Percentiles rank a stretch among this genome's conserved stretches.
These are phyloP conservation scores for Fomes fomentarius DNA, from an alignment of 1,284 basidiomycete genomes.

Conservation along the genomic window DNA sequence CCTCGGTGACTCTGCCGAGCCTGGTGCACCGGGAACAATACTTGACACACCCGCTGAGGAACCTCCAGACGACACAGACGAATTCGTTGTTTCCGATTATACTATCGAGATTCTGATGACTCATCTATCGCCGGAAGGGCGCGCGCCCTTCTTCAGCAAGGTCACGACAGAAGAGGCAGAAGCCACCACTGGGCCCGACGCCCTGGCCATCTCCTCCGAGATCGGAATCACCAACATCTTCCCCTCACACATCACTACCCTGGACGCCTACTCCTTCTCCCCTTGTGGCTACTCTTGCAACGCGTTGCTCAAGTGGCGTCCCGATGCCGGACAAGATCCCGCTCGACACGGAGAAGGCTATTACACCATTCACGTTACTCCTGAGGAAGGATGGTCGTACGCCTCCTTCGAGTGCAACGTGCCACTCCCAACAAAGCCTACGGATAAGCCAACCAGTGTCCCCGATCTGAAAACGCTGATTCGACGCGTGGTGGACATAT, in stretches of 20 bases:
- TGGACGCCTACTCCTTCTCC: conserved; percentile 94
- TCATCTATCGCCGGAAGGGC: conserved; percentile 78
- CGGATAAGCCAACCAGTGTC: conserved; percentile 45
- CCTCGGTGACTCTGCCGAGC: conserved; percentile 16
- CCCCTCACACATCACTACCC: conserved; percentile 73
- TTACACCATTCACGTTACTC: conserved; percentile 98
- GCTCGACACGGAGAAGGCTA: conserved; percentile 74
- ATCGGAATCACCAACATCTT: conserved; percentile 90
- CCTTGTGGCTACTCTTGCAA: conserved; percentile 99
- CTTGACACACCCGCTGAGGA: conserved; percentile 6
- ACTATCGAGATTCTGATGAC: conserved; percentile 99
- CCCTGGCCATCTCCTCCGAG: conserved; percentile 66
- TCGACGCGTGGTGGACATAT: conserved; percentile 88
- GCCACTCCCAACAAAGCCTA: conserved; percentile 58
- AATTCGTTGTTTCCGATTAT: conserved; percentile 64
- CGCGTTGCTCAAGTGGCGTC: conserved; percentile 76
- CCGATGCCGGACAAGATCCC: conserved; percentile 29
- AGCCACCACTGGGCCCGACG: conserved; percentile 62
- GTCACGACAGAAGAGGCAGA: conserved; percentile 35
- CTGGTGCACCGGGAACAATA: conserved; percentile 3
- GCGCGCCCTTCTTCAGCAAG: conserved; percentile 78
- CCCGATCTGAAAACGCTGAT: conserved; percentile 84
- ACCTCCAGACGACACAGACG: conserved; percentile 28
- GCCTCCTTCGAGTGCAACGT: conserved; percentile 99
- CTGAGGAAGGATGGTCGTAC: conserved; percentile 96